Percentiles rank a stretch among this genome's conserved stretches.
Evolutionary conservation across 1,139 yeast species (phyloP).

Genomic region (Geotrichum armillariae): DNA sequence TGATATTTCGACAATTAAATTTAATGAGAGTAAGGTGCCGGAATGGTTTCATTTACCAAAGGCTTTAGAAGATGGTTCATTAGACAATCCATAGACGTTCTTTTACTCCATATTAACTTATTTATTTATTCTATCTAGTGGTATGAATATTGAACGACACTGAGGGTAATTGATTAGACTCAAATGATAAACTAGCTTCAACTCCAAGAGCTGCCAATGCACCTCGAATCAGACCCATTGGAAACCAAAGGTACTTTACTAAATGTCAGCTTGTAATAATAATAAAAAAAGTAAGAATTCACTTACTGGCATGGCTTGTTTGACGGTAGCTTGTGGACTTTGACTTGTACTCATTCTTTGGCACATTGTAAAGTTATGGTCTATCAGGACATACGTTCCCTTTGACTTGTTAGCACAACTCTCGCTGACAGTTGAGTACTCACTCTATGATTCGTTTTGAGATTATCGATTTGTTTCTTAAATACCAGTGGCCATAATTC

Average conservation of each 20-base stretch:
- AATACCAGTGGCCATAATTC: slow-evolving; percentile 84
- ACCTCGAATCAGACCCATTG: slow-evolving; percentile 84
- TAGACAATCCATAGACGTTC: too few species aligned
- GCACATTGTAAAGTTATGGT: slow-evolving; percentile 59
- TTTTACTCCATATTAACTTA: too few species aligned
- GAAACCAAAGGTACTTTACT: slow-evolving; percentile 61
- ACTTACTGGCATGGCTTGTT: slow-evolving; percentile 35
- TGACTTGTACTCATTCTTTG: slow-evolving; percentile 43
- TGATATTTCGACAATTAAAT: slow-evolving; percentile 55
- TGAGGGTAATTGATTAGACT: slow-evolving; percentile 55
- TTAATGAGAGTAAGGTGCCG: slow-evolving; percentile 52
- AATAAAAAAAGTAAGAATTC: background rate
- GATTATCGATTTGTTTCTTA: slow-evolving; percentile 85
- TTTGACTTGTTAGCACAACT: too few species aligned
- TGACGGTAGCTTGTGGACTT: slow-evolving; percentile 28
- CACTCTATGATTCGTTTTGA: slow-evolving; percentile 84
- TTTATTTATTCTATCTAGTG: slow-evolving; percentile 14
- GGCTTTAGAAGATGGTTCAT: too few species aligned
- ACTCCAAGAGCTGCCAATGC: slow-evolving; percentile 71
- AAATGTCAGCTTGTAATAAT: background rate
- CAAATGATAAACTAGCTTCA: slow-evolving; percentile 66
- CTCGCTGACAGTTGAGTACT: slow-evolving; percentile 29
- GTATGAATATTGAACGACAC: slow-evolving; percentile 76
- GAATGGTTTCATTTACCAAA: slow-evolving; percentile 41
- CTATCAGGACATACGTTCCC: slow-evolving; percentile 77